Evolutionary conservation across 2,329 filamentous ascomycete genomes (phyloP).

Genomic region (Xylaria sp.): DNA sequence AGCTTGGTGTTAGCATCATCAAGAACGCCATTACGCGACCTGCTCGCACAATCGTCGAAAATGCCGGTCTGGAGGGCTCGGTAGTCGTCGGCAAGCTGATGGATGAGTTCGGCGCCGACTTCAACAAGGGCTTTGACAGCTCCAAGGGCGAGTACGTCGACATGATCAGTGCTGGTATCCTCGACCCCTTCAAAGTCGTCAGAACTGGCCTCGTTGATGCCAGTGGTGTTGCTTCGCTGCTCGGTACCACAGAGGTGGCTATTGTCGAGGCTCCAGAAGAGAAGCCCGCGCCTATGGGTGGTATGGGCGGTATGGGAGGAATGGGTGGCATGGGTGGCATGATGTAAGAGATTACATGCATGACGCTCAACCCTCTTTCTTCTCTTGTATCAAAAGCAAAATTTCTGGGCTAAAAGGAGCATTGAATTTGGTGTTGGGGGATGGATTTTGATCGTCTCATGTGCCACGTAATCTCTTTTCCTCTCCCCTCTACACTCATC

Average conservation of each 20-base stretch:
- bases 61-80: slow-evolving; percentile 93
- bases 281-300: slow-evolving; percentile 78
- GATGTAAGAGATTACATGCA: slow-evolving; percentile 39
- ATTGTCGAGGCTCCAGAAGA: slow-evolving; percentile 97
- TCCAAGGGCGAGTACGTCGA: slow-evolving; percentile 98
- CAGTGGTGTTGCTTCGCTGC: slow-evolving; percentile 93
- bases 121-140: slow-evolving; percentile 98
- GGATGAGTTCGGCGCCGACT: slow-evolving; percentile 89
- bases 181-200: slow-evolving; percentile 99
- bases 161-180: slow-evolving; percentile 97
- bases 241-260: slow-evolving; percentile 97
- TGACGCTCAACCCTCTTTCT: slow-evolving; percentile 32
- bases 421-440: slow-evolving; percentile 60
- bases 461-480: slow-evolving; percentile 53
- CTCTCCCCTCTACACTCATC: slow-evolving; percentile 40
- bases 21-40: slow-evolving; percentile 98
- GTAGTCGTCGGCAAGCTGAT: slow-evolving; percentile 98
- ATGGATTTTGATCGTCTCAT: slow-evolving; percentile 48
- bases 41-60: slow-evolving; percentile 95
- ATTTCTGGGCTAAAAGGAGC: slow-evolving; percentile 53
- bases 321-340: slow-evolving; percentile 63
- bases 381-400: slow-evolving; percentile 51
- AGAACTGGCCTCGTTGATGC: slow-evolving; percentile 95
- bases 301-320: slow-evolving; percentile 57
- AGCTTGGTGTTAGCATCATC: slow-evolving; percentile 96